A percentile compares a stretch with the other conserved stretches of the same genome.
Conservation (phyloP, 1,284 basidiomycete genomes). For the Fistulina hepatica region DNA sequence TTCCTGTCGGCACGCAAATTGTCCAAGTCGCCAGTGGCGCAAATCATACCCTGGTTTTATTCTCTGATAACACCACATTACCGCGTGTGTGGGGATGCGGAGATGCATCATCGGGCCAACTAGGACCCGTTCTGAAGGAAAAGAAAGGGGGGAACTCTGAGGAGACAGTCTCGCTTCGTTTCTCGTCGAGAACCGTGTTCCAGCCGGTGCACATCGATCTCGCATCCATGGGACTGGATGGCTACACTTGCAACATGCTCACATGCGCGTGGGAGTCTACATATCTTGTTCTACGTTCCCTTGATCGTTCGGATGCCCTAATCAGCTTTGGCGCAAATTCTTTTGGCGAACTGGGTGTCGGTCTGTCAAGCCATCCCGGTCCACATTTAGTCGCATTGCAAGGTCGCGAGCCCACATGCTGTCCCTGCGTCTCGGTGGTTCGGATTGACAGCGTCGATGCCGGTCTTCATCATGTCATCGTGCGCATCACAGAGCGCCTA, state of each 20-base stretch:
- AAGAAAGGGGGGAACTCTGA: constrained; percentile 11
- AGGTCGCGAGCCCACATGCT: too few relatives aligned
- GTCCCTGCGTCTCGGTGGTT: too few relatives aligned
- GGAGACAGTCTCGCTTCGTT: too few relatives aligned
- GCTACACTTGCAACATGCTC: constrained; percentile 33
- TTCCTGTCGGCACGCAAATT: too few relatives aligned
- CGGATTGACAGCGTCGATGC: constrained; percentile 37
- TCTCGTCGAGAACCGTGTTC: constrained; percentile 32
- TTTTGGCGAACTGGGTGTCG: constrained; percentile 67
- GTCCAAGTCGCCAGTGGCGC: constrained; percentile 52
- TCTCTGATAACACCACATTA: constrained; percentile 18
- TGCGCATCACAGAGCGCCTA: constrained; percentile 25
- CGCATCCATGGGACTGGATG: constrained; percentile 24
- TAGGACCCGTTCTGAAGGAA: constrained; percentile 31
- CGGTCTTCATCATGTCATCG: constrained; percentile 65
- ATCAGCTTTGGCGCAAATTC: constrained; percentile 76
- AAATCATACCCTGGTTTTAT: constrained; percentile 54
- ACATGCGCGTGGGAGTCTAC: constrained; percentile 77
- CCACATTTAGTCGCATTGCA: constrained; percentile 35
- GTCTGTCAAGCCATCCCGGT: constrained; percentile 17
- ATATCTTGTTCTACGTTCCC: constrained; percentile 47
- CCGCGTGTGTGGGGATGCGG: constrained; percentile 59
- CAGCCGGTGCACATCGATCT: constrained; percentile 34
- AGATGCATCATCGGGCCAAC: constrained; percentile 50
- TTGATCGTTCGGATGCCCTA: constrained; percentile 43